Evolutionary conservation across 164 flowering plant species (phyloP).

Genomic region (Chloranthus sessilifolius): DNA sequence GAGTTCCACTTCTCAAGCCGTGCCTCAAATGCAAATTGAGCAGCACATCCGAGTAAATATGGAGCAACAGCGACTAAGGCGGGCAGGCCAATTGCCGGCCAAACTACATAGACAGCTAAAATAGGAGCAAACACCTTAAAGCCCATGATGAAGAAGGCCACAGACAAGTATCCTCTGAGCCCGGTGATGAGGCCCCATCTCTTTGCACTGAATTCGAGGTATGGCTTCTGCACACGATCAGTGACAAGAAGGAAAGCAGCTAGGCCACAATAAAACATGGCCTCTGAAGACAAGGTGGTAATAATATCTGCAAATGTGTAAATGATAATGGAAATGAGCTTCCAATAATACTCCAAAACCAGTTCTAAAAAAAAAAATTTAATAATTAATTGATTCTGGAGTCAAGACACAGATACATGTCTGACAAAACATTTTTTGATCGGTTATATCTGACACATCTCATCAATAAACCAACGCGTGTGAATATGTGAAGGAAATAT

Average conservation of each 20-base stretch:
- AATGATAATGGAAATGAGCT: constrained; percentile 1
- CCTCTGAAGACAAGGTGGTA: constrained; percentile 41
- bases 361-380: neutral
- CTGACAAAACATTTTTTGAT: no score
- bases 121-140: constrained; percentile 68
- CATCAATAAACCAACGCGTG: no score
- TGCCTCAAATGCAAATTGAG: constrained; percentile 62
- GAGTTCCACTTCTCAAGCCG: constrained; percentile 40
- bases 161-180: constrained; percentile 67
- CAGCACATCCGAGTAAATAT: constrained; percentile 58
- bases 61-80: constrained; percentile 68
- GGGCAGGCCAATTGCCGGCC: constrained; percentile 66
- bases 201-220: constrained; percentile 62
- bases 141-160: constrained; percentile 65
- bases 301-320: constrained; percentile 49
- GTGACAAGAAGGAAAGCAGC: constrained; percentile 52
- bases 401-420: no score
- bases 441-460: no score
- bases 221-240: constrained; percentile 68
- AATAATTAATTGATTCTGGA: no score
- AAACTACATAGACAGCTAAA: constrained; percentile 52
- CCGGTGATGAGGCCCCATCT: constrained; percentile 91
- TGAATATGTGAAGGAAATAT: no score
- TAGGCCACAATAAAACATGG: constrained; percentile 61
- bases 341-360: neutral